These are phyloP conservation scores for Darksidea phi DNA, from an alignment of 495 filamentous ascomycete genomes.

Conservation along the genomic window DNA sequence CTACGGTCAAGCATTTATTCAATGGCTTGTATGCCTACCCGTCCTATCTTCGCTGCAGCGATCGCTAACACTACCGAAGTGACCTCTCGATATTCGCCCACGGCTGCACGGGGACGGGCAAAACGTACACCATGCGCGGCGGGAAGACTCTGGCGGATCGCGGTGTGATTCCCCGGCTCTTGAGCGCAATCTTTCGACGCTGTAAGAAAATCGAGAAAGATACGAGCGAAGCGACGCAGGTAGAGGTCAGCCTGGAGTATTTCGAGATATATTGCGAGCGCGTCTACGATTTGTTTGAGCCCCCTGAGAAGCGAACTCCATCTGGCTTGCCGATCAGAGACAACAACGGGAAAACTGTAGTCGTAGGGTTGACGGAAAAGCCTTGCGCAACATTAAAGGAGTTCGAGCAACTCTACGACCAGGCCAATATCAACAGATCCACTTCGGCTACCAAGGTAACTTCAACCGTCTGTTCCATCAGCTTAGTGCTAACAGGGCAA, in stretches of 20 bases:
- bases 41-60: background rate
- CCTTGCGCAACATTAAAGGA: slow-evolving; percentile 84
- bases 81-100: slow-evolving; percentile 96
- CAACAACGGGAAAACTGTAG: slow-evolving; percentile 84
- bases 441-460: slow-evolving; percentile 84
- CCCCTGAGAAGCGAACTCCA: slow-evolving; percentile 83
- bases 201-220: slow-evolving; percentile 88
- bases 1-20: slow-evolving; percentile 86
- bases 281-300: slow-evolving; percentile 88
- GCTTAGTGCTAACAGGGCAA: slow-evolving; percentile 29
- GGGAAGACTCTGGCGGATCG: slow-evolving; percentile 84
- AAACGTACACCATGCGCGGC: slow-evolving; percentile 98
- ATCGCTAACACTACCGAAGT: background rate
- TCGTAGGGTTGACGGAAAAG: slow-evolving; percentile 86
- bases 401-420: slow-evolving; percentile 88
- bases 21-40: slow-evolving; percentile 60
- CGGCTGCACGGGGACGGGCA: slow-evolving; percentile 91
- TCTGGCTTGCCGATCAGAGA: slow-evolving; percentile 87
- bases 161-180: slow-evolving; percentile 84
- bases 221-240: slow-evolving; percentile 66
- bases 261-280: slow-evolving; percentile 92
- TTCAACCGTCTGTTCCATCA: background rate
- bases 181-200: slow-evolving; percentile 82
- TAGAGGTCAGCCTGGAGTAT: slow-evolving; percentile 82
- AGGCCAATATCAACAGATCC: slow-evolving; percentile 88